A percentile compares a stretch with the other conserved stretches of the same genome.
phyloP scores from a whole-genome alignment of 2,329 filamentous ascomycete genomes.

The Aspergillus melleus region DNA sequence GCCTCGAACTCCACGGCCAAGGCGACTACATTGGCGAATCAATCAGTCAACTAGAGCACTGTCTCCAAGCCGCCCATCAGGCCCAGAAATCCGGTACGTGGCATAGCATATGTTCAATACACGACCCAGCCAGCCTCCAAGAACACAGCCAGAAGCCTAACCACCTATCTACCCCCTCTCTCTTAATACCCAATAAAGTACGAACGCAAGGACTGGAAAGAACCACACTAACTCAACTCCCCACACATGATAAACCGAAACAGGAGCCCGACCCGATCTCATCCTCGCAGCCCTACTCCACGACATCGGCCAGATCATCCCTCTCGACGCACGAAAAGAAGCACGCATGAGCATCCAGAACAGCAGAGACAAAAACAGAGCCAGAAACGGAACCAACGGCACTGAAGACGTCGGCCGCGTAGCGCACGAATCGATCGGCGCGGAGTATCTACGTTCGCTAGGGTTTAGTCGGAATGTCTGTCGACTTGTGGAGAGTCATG shows the following conservation, averaged over 20 bases:
- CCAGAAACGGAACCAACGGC: conserved; percentile 7
- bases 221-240: too few relatives aligned
- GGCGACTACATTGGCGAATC: conserved; percentile 38
- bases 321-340: conserved; percentile 31
- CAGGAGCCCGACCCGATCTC: conserved; percentile 26
- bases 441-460: conserved; percentile 33
- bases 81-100: conserved; percentile 26
- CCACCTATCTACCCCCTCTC: neutral
- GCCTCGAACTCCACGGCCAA: conserved; percentile 33
- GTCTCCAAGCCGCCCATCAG: conserved; percentile 34
- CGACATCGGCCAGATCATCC: conserved; percentile 46
- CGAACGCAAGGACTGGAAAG: too few relatives aligned
- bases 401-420: conserved; percentile 7
- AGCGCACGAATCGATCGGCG: conserved; percentile 41
- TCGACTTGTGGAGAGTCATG: conserved; percentile 40
- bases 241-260: neutral
- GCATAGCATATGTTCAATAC: too few relatives aligned
- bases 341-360: conserved; percentile 27
- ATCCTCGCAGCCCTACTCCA: conserved; percentile 43
- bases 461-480: conserved; percentile 40
- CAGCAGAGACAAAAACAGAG: conserved; percentile 33
- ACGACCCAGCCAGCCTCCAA: too few relatives aligned
- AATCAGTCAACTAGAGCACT: conserved; percentile 37
- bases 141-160: too few relatives aligned
- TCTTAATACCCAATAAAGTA: neutral